Evolutionary conservation across 2,329 filamentous ascomycete genomes (phyloP), one percentile per base, ranked within the genome.

Genomic region (Corinectria fuckeliana): DNA sequence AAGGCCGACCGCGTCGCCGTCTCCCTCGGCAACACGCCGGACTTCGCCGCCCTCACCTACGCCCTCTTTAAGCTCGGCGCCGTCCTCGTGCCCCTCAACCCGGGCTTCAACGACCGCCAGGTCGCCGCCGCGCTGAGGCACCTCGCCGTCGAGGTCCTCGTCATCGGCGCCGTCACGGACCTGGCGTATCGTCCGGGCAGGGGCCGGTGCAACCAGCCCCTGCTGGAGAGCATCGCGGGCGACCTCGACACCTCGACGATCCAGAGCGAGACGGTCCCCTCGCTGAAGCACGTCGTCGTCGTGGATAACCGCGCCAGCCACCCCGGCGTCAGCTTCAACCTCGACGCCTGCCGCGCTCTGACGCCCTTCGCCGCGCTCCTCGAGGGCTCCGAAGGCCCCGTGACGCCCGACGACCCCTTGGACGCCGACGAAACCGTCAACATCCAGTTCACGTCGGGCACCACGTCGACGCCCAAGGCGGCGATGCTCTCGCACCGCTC

Each of bases 401-500:
- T 86, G 2, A 70, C 61, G 18, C 82, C 84, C 0, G 80, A 83
- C 53, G 55, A 74, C 21, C 78, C 78, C 0, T 80, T 89, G 1
- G 66, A 80, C 14, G 81, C 87, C 0, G 74, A 85, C 61, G 94
- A 98, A 50, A 87, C 90, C 2, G 89, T 96, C 66, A 98, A 97
- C 73, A 97, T 98, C 64, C 94, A 98, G 75, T 98, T 98, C 79
- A 99, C 95, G 0, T 94, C 90, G 0, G 95, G 94, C n/a, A 98
- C 95, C 0, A 98, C 95, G 0, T 91, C 91, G 1, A 82, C 85
- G 70, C 94, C 93, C 20, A 98, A 98, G 78, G 95, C 95, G 0
- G 94, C 94, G 1, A 96, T 93, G 79, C 84, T 99, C 28, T 89
- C 86, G 0, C 94, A 98, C 77, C 84, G 83, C 3, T 89, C 85